Percentiles rank a stretch among this genome's conserved stretches.
Conservation (phyloP, 2,329 filamentous ascomycete genomes). For the Bipolaris bicolor region DNA sequence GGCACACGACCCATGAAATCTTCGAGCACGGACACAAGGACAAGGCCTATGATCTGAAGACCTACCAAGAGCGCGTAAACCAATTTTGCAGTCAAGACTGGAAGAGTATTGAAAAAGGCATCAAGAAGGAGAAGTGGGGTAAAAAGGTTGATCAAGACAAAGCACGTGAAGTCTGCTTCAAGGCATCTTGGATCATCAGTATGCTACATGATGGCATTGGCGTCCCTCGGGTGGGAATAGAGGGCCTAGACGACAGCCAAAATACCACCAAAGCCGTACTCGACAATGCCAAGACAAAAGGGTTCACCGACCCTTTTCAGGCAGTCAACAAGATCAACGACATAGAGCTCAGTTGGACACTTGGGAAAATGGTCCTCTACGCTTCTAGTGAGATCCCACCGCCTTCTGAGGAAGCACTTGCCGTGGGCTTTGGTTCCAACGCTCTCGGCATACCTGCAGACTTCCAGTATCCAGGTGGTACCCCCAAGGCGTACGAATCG, state of each 20-base stretch:
- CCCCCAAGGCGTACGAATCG: slow-evolving; percentile 56
- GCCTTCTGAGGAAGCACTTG: slow-evolving; percentile 63
- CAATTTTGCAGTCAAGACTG: slow-evolving; percentile 87
- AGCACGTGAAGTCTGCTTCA: slow-evolving; percentile 92
- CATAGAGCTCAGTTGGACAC: slow-evolving; percentile 94
- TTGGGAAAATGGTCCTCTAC: slow-evolving; percentile 96
- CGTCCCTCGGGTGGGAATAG: slow-evolving; percentile 82
- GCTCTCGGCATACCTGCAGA: slow-evolving; percentile 69
- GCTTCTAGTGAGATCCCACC: slow-evolving; percentile 86
- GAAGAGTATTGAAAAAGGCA: slow-evolving; percentile 71
- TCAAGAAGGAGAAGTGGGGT: slow-evolving; percentile 72
- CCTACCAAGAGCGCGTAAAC: slow-evolving; percentile 83
- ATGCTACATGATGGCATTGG: slow-evolving; percentile 96
- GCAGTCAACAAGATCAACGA: slow-evolving; percentile 91
- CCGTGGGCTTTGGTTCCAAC: slow-evolving; percentile 94
- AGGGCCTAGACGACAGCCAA: slow-evolving; percentile 62
- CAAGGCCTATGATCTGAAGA: slow-evolving; percentile 85
- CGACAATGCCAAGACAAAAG: slow-evolving; percentile 72
- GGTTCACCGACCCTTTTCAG: slow-evolving; percentile 84
- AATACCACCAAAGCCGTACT: slow-evolving; percentile 77
- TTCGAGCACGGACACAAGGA: slow-evolving; percentile 78
- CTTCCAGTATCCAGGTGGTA: slow-evolving; percentile 78
- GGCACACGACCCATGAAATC: slow-evolving; percentile 96
- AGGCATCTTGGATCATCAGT: slow-evolving; percentile 97
- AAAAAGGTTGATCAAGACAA: slow-evolving; percentile 75